Evolutionary conservation across 371 early-diverging fungal genomes (phyloP).

Genomic region (Rhizopus delemar): DNA sequence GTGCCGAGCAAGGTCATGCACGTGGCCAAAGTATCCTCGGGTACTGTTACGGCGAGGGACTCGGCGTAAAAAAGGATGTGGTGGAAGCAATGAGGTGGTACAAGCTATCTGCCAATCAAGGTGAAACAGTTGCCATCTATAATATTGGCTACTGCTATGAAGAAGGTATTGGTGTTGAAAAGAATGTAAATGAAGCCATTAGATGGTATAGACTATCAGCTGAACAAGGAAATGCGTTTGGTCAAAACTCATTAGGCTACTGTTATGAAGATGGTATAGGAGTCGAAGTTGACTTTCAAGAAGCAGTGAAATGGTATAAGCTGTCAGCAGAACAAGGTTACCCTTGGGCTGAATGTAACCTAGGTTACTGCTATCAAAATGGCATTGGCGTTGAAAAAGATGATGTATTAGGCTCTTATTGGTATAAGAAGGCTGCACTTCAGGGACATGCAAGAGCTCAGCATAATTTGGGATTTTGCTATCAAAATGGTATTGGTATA

Average conservation of each 20-base stretch:
- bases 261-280: constrained; percentile 83
- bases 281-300: constrained; percentile 45
- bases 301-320: constrained; percentile 64
- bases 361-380: constrained; percentile 82
- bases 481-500: constrained; percentile 80
- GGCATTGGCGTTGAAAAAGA: constrained; percentile 78
- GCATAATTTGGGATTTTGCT: constrained; percentile 85
- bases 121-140: constrained; percentile 74
- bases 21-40: constrained; percentile 75
- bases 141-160: constrained; percentile 85
- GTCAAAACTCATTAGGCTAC: constrained; percentile 76
- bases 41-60: constrained; percentile 75
- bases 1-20: constrained; percentile 61
- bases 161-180: constrained; percentile 76
- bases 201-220: constrained; percentile 74
- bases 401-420: constrained; percentile 63
- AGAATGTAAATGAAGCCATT: constrained; percentile 67
- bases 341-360: constrained; percentile 70
- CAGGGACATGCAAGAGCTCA: constrained; percentile 85
- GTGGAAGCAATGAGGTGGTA: constrained; percentile 73
- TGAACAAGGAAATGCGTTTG: constrained; percentile 75
- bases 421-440: constrained; percentile 77
- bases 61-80: constrained; percentile 72
- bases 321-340: constrained; percentile 66
- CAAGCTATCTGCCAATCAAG: constrained; percentile 60